Base-by-base conservation (phyloP, 805 yeast genomes). In the Candida tallmaniae region DNA sequence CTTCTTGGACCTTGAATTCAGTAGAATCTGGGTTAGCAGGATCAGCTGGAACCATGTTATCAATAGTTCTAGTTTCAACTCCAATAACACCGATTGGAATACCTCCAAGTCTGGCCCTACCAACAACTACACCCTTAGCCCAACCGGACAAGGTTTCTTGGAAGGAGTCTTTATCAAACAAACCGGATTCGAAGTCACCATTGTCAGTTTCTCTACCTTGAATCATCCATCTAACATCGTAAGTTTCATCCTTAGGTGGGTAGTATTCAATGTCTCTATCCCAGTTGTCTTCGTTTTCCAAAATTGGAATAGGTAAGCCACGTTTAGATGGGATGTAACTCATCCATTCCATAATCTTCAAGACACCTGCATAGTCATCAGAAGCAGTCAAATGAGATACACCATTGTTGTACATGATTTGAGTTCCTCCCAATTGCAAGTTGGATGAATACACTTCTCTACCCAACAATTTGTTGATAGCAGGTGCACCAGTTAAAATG, bases 111-210 rank as follows among this genome's bases (percentile, higher is more conserved):
- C 98, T 82, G 22, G 98, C 98, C 68, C 99, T 83, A 56, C 99
- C 99, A 46, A 90, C 95, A 51, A 90, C 96, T 43, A 94, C 97
- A 70, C 97, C 96, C 55, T 77, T 81, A 33, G 99, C 98, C 99
- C 99, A 93, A 20, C 98, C 99, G 20, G 90, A 80, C 39, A 93
- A 74, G 8, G 97, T 88, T 66, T 93, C 99, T 58, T 80, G 90
- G 83, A 93, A 93, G 5, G 97, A 89, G 42, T 70, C 82, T 58
- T 78, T 81, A 66, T 93, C 99, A 50, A 93, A 94, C 60, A 93
- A 60, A 68, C 99, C 99, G 41, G 70, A 54, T 62, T 85, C 94
- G 54, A 79, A 90, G 5, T 68, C 71, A 13, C 87, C 90, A 27
- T 69, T 74, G 13, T 73, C 83, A n/a, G 64, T 52, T 23, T 73